Evolutionary conservation across 305 asterid genomes (phyloP), one percentile per base, ranked within the genome.

Genomic region (Ruellia speciosa): DNA sequence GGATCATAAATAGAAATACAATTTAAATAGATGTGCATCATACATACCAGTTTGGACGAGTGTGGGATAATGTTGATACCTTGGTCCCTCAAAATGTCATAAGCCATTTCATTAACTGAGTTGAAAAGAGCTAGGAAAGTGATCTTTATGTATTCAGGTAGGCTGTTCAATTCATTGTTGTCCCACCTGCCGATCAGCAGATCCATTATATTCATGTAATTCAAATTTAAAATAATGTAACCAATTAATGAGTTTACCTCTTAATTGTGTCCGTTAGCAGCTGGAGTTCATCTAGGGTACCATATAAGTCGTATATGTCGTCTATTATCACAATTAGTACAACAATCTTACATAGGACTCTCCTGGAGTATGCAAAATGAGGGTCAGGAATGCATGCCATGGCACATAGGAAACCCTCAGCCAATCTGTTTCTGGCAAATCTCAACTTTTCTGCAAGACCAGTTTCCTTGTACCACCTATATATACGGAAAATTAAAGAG

Each of bases 361-460:
- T 83, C 64, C 85, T 64, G 0, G 78, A 10, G 40, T 52, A 61
- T 53, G 72, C 74, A 5, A 57, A 66, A 14, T 28, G 75, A 48
- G 76, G 73, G 18, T 73, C 75, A 12, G 77, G 83, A 0, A 62
- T 62, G 18, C 63, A 54, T 17, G 84, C 93, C 15, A 81, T 0
- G 2, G 86, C 72, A 84, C 88, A 84, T 3, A 75, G 58, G 66
- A 68, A 85, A 48, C 77, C 65, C 70, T 85, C 94, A 18, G 77
- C 78, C 66, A 82, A 53, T 59, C 87, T 53, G 60, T 81, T 74
- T 72, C 94, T 76, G 0, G 79, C 79, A 57, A 84, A 84, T 6
- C 59, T 65, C 71, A 82, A 15, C 61, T 74, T 80, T 18, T 80
- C 65, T 12, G 59, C 52, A 7, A 80, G 70, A 10, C 80, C 63